These are phyloP conservation scores for Claviceps fusiformis DNA, from an alignment of 2,329 filamentous ascomycete species.

Conservation along the genomic window DNA sequence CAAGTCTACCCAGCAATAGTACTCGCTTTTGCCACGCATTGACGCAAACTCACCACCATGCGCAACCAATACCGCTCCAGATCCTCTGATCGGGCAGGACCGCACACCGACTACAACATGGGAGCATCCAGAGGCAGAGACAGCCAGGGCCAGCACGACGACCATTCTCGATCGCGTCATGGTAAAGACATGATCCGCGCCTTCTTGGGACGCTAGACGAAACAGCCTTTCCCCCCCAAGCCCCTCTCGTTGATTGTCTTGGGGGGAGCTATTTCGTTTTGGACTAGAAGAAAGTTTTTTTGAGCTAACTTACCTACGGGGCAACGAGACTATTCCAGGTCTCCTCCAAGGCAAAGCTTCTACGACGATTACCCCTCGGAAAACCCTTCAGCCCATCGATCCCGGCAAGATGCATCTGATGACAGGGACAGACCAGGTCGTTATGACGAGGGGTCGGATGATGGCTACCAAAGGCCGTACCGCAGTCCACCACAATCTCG, in stretches of 20 bases:
- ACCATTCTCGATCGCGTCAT: slow-evolving; percentile 34
- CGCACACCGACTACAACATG: slow-evolving; percentile 4
- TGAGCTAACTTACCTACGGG: slow-evolving; percentile 32
- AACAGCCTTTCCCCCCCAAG: slow-evolving; percentile 1
- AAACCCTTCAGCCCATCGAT: slow-evolving; percentile 11
- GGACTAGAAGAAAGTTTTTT: slow-evolving; percentile 12
- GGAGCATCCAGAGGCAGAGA: slow-evolving; percentile 9
- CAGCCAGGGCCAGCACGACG: slow-evolving; percentile 18
- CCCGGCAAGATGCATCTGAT: slow-evolving; percentile 14
- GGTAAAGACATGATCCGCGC: slow-evolving; percentile 30
- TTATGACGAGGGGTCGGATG: slow-evolving; percentile 17
- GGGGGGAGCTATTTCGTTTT: not conserved
- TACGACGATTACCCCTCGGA: slow-evolving; percentile 18
- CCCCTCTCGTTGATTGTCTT: not conserved
- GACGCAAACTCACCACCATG: slow-evolving; percentile 20
- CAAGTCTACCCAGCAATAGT: not conserved
- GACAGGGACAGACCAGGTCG: slow-evolving; percentile 12
- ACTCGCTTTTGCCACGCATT: not conserved
- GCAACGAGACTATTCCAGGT: slow-evolving; percentile 29
- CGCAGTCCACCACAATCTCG: slow-evolving; percentile 6
- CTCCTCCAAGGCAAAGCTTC: slow-evolving; percentile 26
- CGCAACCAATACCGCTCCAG: slow-evolving; percentile 26
- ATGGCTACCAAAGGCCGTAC: slow-evolving; percentile 12
- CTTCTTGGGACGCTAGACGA: slow-evolving; percentile 12
- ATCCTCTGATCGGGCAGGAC: slow-evolving; percentile 17